Base-by-base conservation (phyloP, 257 asterid species). In the Forsythia suspensa region DNA sequence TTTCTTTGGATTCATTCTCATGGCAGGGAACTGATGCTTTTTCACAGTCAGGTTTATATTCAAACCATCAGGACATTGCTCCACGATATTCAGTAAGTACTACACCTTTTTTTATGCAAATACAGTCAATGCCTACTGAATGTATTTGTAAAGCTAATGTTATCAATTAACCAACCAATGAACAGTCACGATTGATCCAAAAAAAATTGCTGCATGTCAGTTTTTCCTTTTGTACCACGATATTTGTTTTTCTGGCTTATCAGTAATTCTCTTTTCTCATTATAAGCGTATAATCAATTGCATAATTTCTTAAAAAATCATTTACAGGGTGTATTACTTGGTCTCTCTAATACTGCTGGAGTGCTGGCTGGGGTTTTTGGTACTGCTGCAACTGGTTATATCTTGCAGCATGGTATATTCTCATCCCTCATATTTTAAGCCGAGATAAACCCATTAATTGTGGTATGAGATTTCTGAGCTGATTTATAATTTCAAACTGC, bases 331-430 rank as follows among this genome's bases (percentile, higher is more conserved):
- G 98, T 92, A 51, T 84, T 94, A 85, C 91, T 94, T 70, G 98
- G 98, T 68, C 89, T 94, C 42, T 92, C 98, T 51, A 94, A 94
- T 81, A 94, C 98, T 59, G 98, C 98, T 71, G 97, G 98, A 80
- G 98, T 94, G 81, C 91, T 92, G 81, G 96, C 98, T 80, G 98
- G 98, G 72, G 96, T 92, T 78, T 82, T 94, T 51, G 97, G 98
- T 72, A 94, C 97, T 70, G 96, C 97, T 66, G 96, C 98, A 74
- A 94, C 97, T 70, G 98, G 98, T 68, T 92, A 94, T 85, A 94
- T 94, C 81, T 87, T 94, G 89, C 98, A 94, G 87, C 97, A 94
- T 44, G 97, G 98, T 94, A 86, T 51, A 63, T 63, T 48, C 77
- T 65, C 75, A 48, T n/a, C 42, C 77, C 72, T 65, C 65, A 5